A percentile compares a stretch with the other conserved stretches of the same genome.
These are phyloP conservation scores for Abelmoschus esculentus DNA, from an alignment of 345 rosid genomes.

Conservation along the genomic window DNA sequence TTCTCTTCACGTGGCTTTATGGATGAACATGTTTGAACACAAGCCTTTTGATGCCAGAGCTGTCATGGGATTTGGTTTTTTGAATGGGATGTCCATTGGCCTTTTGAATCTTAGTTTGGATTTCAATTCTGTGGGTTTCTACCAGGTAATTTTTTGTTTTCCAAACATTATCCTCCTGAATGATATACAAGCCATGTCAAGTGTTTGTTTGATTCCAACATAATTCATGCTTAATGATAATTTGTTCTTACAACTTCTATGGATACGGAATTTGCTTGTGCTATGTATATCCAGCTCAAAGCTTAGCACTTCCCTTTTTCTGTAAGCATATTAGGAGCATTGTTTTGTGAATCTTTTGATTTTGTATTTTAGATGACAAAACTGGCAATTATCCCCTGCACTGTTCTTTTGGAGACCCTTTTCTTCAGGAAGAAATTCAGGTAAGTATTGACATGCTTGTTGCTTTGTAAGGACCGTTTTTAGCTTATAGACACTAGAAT, in stretches of 20 bases:
- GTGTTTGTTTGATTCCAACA: neutral
- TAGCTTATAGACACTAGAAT: neutral
- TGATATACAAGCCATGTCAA: neutral
- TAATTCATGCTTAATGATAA: neutral
- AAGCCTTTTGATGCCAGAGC: constrained; percentile 99
- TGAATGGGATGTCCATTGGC: constrained; percentile 96
- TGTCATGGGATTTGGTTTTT: constrained; percentile 98
- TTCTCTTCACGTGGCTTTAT: constrained; percentile 94
- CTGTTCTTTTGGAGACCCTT: constrained; percentile 95
- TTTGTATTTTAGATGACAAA: constrained; percentile 76
- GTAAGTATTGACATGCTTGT: constrained; percentile 29
- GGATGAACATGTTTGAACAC: constrained; percentile 97
- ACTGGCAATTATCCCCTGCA: constrained; percentile 98
- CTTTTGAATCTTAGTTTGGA: constrained; percentile 96
- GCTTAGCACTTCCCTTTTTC: too few relatives aligned
- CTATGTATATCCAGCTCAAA: too few relatives aligned
- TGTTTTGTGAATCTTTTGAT: constrained; percentile 19
- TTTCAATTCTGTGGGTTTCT: constrained; percentile 97
- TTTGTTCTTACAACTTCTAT: neutral
- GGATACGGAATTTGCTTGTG: neutral
- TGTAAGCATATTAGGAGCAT: neutral
- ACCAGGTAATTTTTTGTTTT: constrained; percentile 58
- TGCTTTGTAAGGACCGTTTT: neutral
- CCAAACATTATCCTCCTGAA: neutral
- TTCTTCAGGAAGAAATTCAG: constrained; percentile 97